Percentiles rank a stretch among this genome's conserved stretches.
phyloP scores from a whole-genome alignment of 148 eudicot species.

The Nepenthes mirabilis region DNA sequence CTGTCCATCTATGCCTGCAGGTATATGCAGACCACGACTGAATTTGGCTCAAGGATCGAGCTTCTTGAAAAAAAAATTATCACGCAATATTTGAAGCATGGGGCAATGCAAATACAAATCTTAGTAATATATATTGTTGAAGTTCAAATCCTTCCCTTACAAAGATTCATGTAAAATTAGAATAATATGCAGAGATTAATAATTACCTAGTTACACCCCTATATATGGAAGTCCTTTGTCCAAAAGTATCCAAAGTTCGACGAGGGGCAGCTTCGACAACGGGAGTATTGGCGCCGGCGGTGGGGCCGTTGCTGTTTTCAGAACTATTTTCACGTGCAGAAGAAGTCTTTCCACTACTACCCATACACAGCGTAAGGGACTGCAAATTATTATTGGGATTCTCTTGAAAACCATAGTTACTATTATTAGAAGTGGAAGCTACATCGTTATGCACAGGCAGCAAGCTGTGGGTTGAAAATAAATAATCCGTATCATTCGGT shows the following conservation, averaged over 20 bases:
- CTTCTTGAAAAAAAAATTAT: too few relatives aligned
- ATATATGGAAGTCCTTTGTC: conserved; percentile 91
- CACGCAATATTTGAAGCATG: too few relatives aligned
- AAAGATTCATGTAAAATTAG: too few relatives aligned
- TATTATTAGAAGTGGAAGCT: conserved; percentile 5
- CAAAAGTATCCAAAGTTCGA: conserved; percentile 77
- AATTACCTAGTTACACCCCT: conserved; percentile 86
- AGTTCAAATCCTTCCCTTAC: too few relatives aligned
- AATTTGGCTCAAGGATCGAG: too few relatives aligned
- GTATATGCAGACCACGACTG: too few relatives aligned
- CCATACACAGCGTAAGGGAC: conserved; percentile 84
- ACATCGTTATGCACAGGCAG: conserved; percentile 27
- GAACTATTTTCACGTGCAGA: conserved; percentile 35
- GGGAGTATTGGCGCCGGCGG: conserved; percentile 14
- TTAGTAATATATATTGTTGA: too few relatives aligned
- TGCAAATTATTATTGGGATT: conserved; percentile 54
- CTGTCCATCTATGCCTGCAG: conserved; percentile 75
- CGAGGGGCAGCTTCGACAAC: conserved; percentile 72
- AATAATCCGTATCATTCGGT: conserved; percentile 34
- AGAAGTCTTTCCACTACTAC: conserved; percentile 52
- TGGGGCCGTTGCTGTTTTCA: conserved; percentile 10
- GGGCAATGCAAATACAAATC: too few relatives aligned
- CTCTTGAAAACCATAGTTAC: conserved; percentile 49
- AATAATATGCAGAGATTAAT: too few relatives aligned
- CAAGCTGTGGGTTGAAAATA: conserved; percentile 32